These are phyloP conservation scores for Phytophthora rubi DNA, from an alignment of 352 stramenopile species.

Conservation along the genomic window DNA sequence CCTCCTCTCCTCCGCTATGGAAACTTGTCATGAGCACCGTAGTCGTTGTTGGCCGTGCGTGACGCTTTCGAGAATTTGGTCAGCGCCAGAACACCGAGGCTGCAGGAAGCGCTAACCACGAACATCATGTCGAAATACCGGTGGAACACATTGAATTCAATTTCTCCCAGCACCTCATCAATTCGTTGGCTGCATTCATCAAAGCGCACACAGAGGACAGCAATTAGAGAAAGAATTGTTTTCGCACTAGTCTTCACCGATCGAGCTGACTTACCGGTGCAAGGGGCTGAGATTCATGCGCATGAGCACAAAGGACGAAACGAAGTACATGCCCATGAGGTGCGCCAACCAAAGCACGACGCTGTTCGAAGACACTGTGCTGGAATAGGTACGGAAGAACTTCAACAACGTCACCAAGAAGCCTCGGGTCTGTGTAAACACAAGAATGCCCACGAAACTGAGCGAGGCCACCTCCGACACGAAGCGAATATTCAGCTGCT, in stretches of 20 bases:
- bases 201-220: not conserved
- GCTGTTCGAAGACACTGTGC: slow-evolving; percentile 83
- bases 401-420: slow-evolving; percentile 82
- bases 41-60: slow-evolving; percentile 76
- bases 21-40: slow-evolving; percentile 79
- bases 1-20: slow-evolving; percentile 41
- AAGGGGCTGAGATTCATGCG: slow-evolving; percentile 83
- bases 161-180: slow-evolving; percentile 82
- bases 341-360: slow-evolving; percentile 85
- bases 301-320: slow-evolving; percentile 90
- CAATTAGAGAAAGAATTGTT: not conserved
- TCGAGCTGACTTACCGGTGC: slow-evolving; percentile 54
- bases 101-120: slow-evolving; percentile 75
- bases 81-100: slow-evolving; percentile 58
- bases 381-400: slow-evolving; percentile 84
- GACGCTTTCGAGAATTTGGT: slow-evolving; percentile 86
- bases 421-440: slow-evolving; percentile 84
- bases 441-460: slow-evolving; percentile 78
- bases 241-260: not conserved
- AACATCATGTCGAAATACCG: slow-evolving; percentile 89
- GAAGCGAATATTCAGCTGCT: slow-evolving; percentile 84
- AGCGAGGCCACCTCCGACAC: slow-evolving; percentile 83
- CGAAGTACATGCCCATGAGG: slow-evolving; percentile 90
- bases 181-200: slow-evolving; percentile 61
- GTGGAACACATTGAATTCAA: slow-evolving; percentile 87